Conservation (phyloP, 1,139 yeast genomes). For the Zygosaccharomyces sapae region DNA sequence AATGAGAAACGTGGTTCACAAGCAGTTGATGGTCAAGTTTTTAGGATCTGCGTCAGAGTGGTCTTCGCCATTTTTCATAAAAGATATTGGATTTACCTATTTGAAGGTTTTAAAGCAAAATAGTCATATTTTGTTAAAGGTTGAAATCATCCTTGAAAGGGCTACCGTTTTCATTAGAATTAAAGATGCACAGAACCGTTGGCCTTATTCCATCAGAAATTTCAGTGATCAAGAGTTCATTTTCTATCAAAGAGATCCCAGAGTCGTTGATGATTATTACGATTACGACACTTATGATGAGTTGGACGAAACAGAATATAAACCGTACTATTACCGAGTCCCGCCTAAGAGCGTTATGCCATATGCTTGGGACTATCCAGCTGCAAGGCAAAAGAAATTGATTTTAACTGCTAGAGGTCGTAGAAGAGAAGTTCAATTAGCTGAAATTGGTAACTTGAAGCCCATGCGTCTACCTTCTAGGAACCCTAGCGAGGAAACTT, state of each 20-base stretch:
- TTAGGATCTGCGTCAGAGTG: constrained; percentile 58
- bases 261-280: constrained; percentile 40
- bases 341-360: constrained; percentile 97
- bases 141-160: constrained; percentile 70
- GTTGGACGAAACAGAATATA: constrained; percentile 43
- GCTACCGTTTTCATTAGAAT: constrained; percentile 78
- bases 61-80: constrained; percentile 85
- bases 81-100: constrained; percentile 77
- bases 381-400: constrained; percentile 79
- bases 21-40: constrained; percentile 58
- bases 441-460: constrained; percentile 85
- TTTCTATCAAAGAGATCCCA: constrained; percentile 83
- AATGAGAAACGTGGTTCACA: constrained; percentile 35
- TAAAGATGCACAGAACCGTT: constrained; percentile 65
- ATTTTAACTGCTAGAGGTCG: constrained; percentile 67
- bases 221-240: constrained; percentile 81
- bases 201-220: constrained; percentile 93
- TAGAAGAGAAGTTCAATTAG: constrained; percentile 75
- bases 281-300: constrained; percentile 62
- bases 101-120: constrained; percentile 61
- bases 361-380: constrained; percentile 96
- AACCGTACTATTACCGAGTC: constrained; percentile 70
- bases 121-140: constrained; percentile 67
- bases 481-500: constrained; percentile 40
- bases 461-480: constrained; percentile 75